Base-by-base conservation (phyloP, 805 yeast species). In the Myxozyma mucilagina region DNA sequence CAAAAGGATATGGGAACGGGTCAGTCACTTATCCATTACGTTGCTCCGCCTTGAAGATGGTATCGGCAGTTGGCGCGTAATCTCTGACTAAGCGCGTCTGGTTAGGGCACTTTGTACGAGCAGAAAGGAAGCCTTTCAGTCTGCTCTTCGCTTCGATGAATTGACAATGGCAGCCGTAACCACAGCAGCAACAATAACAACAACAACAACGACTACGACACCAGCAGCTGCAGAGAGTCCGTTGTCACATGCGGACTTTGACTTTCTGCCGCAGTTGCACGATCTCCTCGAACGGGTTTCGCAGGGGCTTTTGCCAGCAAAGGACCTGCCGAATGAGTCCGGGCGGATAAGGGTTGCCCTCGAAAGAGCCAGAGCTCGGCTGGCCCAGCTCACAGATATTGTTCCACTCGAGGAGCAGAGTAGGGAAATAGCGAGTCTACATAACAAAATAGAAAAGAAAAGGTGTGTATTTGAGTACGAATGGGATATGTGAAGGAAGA, bases 261-360 rank as follows among this genome's bases (percentile, higher is more conserved):
- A 59, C 39, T 54, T 56, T 34, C 55, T 63, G 13, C 64, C 59
- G 4, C 64, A 63, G 13, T 51, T 63, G 18, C 55, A 39, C 20
- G 63, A 59, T 41, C 53, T 63, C 10, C 43, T 63, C 10, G 64
- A 60, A 48, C 64, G 59, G 13, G 66, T 63, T 24, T 44, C 61
- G 29, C 42, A 47, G 4, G 66, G 66, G 4, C 34, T 52, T 1
- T 52, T 63, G 7, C 42, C 44, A 3, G 57, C 63, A 1, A 63
- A 63, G 32, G 61, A 63, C 24, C 18, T 60, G 13, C 48, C 57
- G 48, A 60, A 47, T 20, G 66, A 56, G 24, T 64, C 66, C 1
- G 63, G 64, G 2, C 51, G 61, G 20, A 53, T 63, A 13, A 20
- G 61, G 6, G 57, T 59, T 5, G 44, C 42, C 31, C 43, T 63